Evolutionary conservation across 805 yeast genomes (phyloP).

Genomic region (Yamadazyma nakazawae): DNA sequence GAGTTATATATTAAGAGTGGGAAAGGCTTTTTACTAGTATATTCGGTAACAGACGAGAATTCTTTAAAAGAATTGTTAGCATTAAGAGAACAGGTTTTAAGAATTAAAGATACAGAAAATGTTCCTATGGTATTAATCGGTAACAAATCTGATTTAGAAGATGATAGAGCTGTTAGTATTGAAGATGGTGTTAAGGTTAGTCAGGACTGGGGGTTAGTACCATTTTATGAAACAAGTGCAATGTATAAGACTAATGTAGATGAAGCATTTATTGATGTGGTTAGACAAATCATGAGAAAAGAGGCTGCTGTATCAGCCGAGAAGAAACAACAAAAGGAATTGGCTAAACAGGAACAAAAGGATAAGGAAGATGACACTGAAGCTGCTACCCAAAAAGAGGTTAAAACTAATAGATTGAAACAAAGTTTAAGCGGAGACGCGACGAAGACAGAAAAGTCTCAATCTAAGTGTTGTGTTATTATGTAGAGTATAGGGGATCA

Average conservation of each 20-base stretch:
- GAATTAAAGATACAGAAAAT: conserved; percentile 70
- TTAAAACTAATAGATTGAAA: conserved; percentile 8
- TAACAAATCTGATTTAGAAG: conserved; percentile 80
- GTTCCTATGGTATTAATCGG: conserved; percentile 92
- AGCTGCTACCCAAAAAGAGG: conserved; percentile 11
- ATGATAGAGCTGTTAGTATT: conserved; percentile 70
- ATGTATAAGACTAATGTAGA: conserved; percentile 84
- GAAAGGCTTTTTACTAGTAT: conserved; percentile 62
- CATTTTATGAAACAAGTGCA: conserved; percentile 94
- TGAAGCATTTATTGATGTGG: conserved; percentile 84
- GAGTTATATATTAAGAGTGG: conserved; percentile 86
- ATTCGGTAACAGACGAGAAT: conserved; percentile 57
- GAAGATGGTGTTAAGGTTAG: conserved; percentile 83
- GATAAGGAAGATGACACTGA: conserved; percentile 17
- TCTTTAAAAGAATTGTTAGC: conserved; percentile 76
- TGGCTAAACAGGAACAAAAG: conserved; percentile 28
- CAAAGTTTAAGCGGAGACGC: conserved; percentile 15
- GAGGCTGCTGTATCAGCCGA: conserved; percentile 50
- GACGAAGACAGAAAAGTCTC: conserved; percentile 11
- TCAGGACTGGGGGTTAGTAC: conserved; percentile 83
- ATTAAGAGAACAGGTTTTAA: conserved; percentile 76
- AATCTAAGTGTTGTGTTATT: conserved; percentile 30
- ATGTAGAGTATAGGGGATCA: conserved; percentile 15
- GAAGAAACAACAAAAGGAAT: conserved; percentile 43
- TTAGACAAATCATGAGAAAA: conserved; percentile 81